These are phyloP conservation scores for Epichloe gansuensis DNA, from an alignment of 2,329 filamentous ascomycete genomes.

Conservation along the genomic window DNA sequence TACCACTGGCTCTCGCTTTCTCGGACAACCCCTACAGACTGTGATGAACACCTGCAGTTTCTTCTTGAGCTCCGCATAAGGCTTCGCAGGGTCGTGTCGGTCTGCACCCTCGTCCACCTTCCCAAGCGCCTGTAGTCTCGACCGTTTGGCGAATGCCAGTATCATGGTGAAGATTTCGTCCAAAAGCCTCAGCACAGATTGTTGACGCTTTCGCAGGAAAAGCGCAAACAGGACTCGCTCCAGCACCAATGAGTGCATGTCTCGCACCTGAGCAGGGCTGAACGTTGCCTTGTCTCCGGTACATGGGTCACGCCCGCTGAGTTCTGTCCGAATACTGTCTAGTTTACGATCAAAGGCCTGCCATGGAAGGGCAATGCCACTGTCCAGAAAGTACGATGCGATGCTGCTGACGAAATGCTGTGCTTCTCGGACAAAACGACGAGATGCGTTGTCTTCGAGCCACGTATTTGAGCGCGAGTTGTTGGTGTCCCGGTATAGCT, in stretches of 20 bases:
- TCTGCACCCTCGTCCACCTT: constrained; percentile 9
- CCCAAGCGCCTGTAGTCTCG: constrained; percentile 27
- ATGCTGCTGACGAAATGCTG: constrained; percentile 67
- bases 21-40: constrained; percentile 57
- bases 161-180: constrained; percentile 66
- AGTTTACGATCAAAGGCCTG: constrained; percentile 54
- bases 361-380: constrained; percentile 66
- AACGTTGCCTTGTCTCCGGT: constrained; percentile 20
- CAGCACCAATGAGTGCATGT: constrained; percentile 59
- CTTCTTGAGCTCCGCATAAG: constrained; percentile 57
- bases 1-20: constrained; percentile 36
- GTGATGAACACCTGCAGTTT: constrained; percentile 64
- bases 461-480: constrained; percentile 26
- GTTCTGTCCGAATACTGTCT: constrained; percentile 44
- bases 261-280: constrained; percentile 55
- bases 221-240: constrained; percentile 65
- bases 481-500: constrained; percentile 48
- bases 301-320: constrained; percentile 31
- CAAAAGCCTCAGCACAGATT: constrained; percentile 57
- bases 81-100: constrained; percentile 18
- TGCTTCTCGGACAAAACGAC: constrained; percentile 62
- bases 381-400: constrained; percentile 67
- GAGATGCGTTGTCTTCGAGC: constrained; percentile 25
- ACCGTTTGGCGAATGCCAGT: constrained; percentile 54
- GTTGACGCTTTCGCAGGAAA: constrained; percentile 62